Percentiles rank a stretch among this genome's conserved stretches.
Evolutionary conservation across 192 early-diverging fungal species (phyloP).

Genomic region (Gonapodya prolifera): DNA sequence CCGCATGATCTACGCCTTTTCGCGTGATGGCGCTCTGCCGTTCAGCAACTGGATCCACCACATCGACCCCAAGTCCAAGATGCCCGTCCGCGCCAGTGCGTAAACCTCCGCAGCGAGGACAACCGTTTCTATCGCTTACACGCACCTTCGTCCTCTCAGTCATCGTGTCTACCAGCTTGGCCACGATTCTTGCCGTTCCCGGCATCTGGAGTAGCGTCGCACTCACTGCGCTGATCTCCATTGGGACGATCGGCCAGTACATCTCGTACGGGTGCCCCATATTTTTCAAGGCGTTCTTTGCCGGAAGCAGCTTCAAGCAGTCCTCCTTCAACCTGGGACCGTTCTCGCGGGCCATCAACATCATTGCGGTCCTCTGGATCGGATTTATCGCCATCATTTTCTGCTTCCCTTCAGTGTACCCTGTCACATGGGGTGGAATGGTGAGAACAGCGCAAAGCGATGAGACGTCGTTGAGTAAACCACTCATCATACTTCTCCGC

Average conservation of each 20-base stretch:
- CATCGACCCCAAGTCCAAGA: constrained; percentile 25
- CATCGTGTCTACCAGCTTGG: constrained; percentile 36
- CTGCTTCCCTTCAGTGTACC: constrained; percentile 1
- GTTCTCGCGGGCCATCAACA: constrained; percentile 22
- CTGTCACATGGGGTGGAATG: background rate
- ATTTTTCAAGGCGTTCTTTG: constrained; percentile 25
- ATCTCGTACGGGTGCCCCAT: constrained; percentile 37
- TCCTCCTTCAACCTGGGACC: constrained; percentile 30
- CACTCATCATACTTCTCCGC: background rate
- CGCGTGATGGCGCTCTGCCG: constrained; percentile 35
- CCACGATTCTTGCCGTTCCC: constrained; percentile 31
- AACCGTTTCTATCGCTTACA: no score
- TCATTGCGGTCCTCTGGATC: background rate
- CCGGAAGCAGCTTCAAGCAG: constrained; percentile 26
- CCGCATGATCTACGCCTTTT: constrained; percentile 44
- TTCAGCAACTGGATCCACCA: constrained; percentile 17
- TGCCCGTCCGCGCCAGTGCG: constrained; percentile 23
- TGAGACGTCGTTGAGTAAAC: background rate
- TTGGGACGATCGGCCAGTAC: constrained; percentile 13
- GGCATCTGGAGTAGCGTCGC: constrained; percentile 33
- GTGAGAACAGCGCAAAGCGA: background rate
- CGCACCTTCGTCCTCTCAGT: no score
- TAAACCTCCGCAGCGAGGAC: no score
- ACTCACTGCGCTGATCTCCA: constrained; percentile 36
- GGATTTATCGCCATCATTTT: constrained; percentile 2